Evolutionary conservation across 129 eudicot genomes (phyloP).

Genomic region (Sambucus nigra): DNA sequence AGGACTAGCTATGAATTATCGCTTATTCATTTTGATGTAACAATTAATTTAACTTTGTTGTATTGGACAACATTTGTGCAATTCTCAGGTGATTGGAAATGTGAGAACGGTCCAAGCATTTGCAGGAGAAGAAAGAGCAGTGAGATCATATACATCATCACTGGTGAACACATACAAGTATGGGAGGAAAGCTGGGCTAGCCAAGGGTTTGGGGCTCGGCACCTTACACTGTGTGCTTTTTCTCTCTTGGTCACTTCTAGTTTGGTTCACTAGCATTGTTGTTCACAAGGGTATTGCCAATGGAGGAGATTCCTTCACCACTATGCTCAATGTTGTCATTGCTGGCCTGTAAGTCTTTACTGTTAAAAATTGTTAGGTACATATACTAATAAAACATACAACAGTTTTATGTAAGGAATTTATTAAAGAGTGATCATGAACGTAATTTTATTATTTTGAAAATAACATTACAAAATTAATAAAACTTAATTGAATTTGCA

Average conservation of each 20-base stretch:
- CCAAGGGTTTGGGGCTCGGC: slow-evolving; percentile 95
- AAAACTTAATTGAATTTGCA: no score
- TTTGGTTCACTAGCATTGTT: slow-evolving; percentile 91
- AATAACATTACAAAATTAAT: no score
- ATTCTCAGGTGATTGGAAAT: slow-evolving; percentile 74
- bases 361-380: no score
- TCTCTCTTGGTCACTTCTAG: slow-evolving; percentile 94
- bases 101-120: slow-evolving; percentile 98
- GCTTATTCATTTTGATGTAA: no score
- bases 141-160: slow-evolving; percentile 58
- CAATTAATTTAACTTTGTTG: no score
- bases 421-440: no score
- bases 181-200: slow-evolving; percentile 85
- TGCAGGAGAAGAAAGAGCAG: slow-evolving; percentile 91
- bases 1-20: no score
- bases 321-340: slow-evolving; percentile 99
- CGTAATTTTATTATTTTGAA: no score
- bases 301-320: slow-evolving; percentile 98
- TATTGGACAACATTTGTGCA: not conserved
- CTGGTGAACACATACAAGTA: slow-evolving; percentile 62
- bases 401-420: no score
- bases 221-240: slow-evolving; percentile 82
- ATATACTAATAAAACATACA: no score
- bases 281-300: slow-evolving; percentile 88
- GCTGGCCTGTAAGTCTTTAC: slow-evolving; percentile 82